phyloP scores from a whole-genome alignment of 1,284 basidiomycete species.

The Trichosporon asahii region DNA sequence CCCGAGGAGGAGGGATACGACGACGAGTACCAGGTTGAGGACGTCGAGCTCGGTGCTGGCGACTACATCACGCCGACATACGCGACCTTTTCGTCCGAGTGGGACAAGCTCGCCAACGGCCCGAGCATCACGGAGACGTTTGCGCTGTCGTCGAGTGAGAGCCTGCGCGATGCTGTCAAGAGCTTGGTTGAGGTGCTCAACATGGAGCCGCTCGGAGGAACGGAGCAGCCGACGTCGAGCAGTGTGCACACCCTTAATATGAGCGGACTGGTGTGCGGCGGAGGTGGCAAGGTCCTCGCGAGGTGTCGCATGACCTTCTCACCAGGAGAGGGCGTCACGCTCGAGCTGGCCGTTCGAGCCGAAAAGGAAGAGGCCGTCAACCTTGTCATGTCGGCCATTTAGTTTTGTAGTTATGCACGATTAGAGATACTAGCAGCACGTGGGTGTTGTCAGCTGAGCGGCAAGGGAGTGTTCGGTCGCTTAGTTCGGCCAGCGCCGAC shows the following conservation, averaged over 20 bases:
- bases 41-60: constrained; percentile 84
- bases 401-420: constrained; percentile 37
- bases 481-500: neutral
- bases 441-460: too few relatives aligned
- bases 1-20: constrained; percentile 98
- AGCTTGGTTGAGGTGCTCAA: constrained; percentile 64
- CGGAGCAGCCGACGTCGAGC: constrained; percentile 71
- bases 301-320: constrained; percentile 94
- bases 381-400: constrained; percentile 86
- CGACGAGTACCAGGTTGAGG: constrained; percentile 97
- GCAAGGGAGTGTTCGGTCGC: too few relatives aligned
- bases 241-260: constrained; percentile 93
- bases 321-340: constrained; percentile 84
- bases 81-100: constrained; percentile 84
- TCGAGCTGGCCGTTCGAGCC: constrained; percentile 89
- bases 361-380: constrained; percentile 81
- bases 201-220: constrained; percentile 93
- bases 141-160: constrained; percentile 85
- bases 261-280: constrained; percentile 81
- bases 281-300: constrained; percentile 87
- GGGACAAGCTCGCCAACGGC: constrained; percentile 80
- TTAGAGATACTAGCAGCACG: neutral
- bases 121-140: constrained; percentile 88
- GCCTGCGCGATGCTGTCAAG: constrained; percentile 57
- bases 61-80: constrained; percentile 93